Evolutionary conservation across 768 basidiomycete species (phyloP).

Genomic region (Neoboletus magnificus): DNA sequence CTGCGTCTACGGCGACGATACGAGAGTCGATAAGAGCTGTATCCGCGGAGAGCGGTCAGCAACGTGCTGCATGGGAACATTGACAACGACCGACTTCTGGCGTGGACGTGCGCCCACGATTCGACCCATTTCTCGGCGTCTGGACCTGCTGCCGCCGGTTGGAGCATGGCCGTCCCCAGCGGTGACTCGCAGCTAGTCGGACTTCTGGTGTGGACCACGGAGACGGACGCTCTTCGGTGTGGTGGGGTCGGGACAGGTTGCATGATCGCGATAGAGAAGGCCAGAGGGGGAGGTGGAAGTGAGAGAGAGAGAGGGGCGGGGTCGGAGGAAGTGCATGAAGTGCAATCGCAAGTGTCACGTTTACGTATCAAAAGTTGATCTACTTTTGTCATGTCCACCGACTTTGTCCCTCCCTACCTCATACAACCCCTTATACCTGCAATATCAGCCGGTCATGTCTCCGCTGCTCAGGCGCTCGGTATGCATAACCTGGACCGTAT

Average conservation of each 20-base stretch:
- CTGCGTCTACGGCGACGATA: conserved; percentile 63
- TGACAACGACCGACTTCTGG: conserved; percentile 46
- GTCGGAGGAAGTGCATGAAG: conserved; percentile 15
- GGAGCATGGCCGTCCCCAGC: conserved; percentile 1
- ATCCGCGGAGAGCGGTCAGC: neutral
- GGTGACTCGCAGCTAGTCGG: conserved; percentile 19
- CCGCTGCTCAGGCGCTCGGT: conserved; percentile 60
- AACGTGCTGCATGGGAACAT: neutral
- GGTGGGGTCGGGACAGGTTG: conserved; percentile 11
- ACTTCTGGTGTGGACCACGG: conserved; percentile 12
- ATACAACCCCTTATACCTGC: conserved; percentile 46
- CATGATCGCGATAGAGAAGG: conserved; percentile 9
- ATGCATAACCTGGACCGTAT: conserved; percentile 4
- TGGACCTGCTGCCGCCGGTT: conserved; percentile 14
- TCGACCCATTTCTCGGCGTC: conserved; percentile 54
- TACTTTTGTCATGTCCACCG: conserved; percentile 15
- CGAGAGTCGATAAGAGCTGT: conserved; percentile 69
- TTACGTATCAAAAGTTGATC: conserved; percentile 15
- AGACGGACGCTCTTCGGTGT: conserved; percentile 19
- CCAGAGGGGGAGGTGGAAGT: neutral
- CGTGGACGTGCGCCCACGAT: conserved; percentile 53
- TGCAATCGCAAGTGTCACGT: conserved; percentile 1
- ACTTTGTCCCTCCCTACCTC: conserved; percentile 59
- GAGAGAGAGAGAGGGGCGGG: conserved; percentile 6
- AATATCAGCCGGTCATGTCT: conserved; percentile 26